phyloP scores from a whole-genome alignment of 208 protist species.

The Crithidia sp. region DNA sequence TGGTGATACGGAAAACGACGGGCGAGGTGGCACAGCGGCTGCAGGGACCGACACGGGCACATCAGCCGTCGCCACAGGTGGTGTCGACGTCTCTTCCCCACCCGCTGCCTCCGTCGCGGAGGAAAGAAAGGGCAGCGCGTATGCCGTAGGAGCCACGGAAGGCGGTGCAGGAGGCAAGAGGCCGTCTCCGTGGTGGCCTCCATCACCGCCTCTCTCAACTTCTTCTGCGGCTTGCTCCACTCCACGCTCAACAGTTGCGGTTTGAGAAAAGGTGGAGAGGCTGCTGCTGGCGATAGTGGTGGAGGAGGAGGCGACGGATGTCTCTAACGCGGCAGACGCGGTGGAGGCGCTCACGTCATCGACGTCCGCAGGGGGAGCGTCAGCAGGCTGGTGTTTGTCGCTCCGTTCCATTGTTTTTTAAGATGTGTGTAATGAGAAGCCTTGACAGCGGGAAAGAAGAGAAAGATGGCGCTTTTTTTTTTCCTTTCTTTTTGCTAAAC shows the following conservation, averaged over 20 bases:
- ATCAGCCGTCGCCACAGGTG: too few species aligned
- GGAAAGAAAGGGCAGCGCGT: background rate
- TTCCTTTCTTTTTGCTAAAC: background rate
- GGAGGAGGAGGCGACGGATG: slow-evolving; percentile 1
- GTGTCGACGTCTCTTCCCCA: too few species aligned
- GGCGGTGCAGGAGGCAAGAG: background rate
- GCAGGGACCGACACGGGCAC: too few species aligned
- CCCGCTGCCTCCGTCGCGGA: too few species aligned
- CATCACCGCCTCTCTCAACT: background rate
- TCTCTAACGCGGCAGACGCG: background rate
- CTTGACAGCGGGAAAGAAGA: background rate
- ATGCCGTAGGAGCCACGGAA: background rate
- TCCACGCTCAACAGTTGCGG: background rate
- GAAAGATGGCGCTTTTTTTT: background rate
- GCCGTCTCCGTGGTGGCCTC: background rate
- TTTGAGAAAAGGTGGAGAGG: slow-evolving; percentile 31
- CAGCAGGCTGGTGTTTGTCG: background rate
- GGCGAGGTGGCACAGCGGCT: too few species aligned
- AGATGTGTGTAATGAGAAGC: too few species aligned
- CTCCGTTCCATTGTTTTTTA: background rate
- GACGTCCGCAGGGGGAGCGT: background rate
- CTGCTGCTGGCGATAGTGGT: slow-evolving; percentile 37
- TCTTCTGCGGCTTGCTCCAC: background rate
- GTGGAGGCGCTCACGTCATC: slow-evolving; percentile 4
- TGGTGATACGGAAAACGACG: too few species aligned